Conservation (phyloP, 805 yeast species). For the Aciculoconidium aculeatum region DNA sequence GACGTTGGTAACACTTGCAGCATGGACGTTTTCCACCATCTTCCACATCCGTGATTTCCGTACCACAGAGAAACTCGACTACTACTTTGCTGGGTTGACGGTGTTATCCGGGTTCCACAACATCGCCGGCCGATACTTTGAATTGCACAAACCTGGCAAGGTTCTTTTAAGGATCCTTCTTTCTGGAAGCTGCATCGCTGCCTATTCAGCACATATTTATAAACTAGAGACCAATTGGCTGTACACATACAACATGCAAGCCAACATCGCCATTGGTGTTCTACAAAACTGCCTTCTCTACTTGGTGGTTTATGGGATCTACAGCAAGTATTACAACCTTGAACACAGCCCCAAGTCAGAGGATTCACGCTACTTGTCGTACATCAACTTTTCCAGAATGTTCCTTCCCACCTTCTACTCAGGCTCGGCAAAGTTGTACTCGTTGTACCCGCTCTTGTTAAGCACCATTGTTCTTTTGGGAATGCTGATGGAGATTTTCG, state of each 20-base stretch:
- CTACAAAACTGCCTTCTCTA: constrained; percentile 52
- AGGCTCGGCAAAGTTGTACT: constrained; percentile 31
- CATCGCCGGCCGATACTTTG: constrained; percentile 53
- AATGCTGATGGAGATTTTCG: constrained; percentile 87
- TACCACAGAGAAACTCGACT: constrained; percentile 80
- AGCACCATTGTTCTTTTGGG: constrained; percentile 52
- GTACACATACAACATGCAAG: constrained; percentile 90
- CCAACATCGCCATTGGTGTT: constrained; percentile 74
- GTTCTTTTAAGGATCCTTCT: constrained; percentile 25
- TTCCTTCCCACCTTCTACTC: constrained; percentile 27
- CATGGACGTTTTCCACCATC: constrained; percentile 83
- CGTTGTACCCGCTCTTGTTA: constrained; percentile 34
- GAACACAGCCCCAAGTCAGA: constrained; percentile 13
- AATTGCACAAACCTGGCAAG: constrained; percentile 42
- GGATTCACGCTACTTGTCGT: constrained; percentile 22
- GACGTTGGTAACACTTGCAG: constrained; percentile 64
- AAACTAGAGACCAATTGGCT: constrained; percentile 73
- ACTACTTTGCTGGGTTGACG: constrained; percentile 88
- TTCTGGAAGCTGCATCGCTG: constrained; percentile 35
- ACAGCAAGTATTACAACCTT: constrained; percentile 23
- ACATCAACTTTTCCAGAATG: constrained; percentile 16
- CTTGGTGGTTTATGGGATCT: constrained; percentile 20
- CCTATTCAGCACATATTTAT: constrained; percentile 60
- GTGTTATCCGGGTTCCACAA: constrained; percentile 77
- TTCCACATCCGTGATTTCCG: constrained; percentile 84